These are phyloP conservation scores for Russula sp. DNA, from an alignment of 768 basidiomycete species.

Conservation along the genomic window DNA sequence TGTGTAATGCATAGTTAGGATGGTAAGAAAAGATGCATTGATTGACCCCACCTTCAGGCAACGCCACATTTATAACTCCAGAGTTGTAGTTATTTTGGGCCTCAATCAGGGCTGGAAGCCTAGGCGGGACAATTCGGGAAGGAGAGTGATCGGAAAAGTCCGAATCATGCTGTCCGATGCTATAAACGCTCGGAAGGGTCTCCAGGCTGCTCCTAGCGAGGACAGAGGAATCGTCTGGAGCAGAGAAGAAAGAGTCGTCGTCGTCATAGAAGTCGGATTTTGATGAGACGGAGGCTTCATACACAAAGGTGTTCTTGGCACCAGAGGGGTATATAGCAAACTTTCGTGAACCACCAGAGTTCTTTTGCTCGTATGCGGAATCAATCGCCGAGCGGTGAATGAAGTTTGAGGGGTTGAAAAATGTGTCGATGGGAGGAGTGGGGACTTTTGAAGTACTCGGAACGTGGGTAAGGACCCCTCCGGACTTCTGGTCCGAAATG, in stretches of 20 bases:
- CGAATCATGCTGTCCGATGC: slow-evolving; percentile 6
- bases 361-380: slow-evolving; percentile 28
- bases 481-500: slow-evolving; percentile 13
- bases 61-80: slow-evolving; percentile 25
- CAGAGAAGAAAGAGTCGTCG: slow-evolving; percentile 29
- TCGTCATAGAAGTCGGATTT: slow-evolving; percentile 29
- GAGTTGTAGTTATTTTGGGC: slow-evolving; percentile 24
- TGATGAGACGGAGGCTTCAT: slow-evolving; percentile 29
- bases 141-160: slow-evolving; percentile 21
- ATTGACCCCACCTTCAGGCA: slow-evolving; percentile 26
- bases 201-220: slow-evolving; percentile 28
- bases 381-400: slow-evolving; percentile 25
- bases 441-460: slow-evolving; percentile 16
- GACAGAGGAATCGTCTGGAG: slow-evolving; percentile 26
- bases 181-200: slow-evolving; percentile 26
- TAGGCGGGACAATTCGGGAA: slow-evolving; percentile 26
- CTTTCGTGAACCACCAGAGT: slow-evolving; percentile 15
- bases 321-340: slow-evolving; percentile 30
- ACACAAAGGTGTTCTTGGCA: slow-evolving; percentile 26
- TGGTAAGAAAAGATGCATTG: background rate
- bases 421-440: slow-evolving; percentile 18
- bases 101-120: slow-evolving; percentile 30
- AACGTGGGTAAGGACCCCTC: slow-evolving; percentile 18
- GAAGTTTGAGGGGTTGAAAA: slow-evolving; percentile 24
- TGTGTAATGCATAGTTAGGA: slow-evolving; percentile 1